Percentiles rank a stretch among this genome's conserved stretches.
These are phyloP conservation scores for Apiospora phragmitis DNA, from an alignment of 2,329 filamentous ascomycete genomes.

Conservation along the genomic window DNA sequence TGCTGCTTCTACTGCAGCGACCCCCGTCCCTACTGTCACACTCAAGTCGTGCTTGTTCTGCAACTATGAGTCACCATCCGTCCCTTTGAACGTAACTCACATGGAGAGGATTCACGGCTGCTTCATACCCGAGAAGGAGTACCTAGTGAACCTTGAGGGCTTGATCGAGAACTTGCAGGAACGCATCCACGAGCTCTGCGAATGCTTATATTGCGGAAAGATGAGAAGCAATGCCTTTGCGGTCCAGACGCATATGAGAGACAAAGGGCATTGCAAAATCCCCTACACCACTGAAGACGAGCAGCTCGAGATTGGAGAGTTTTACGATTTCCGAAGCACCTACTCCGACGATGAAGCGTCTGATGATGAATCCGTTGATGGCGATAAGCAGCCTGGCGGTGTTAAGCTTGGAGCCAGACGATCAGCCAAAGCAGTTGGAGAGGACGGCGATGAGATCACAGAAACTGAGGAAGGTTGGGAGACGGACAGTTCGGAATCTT, in stretches of 20 bases:
- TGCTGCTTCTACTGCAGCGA: slow-evolving; percentile 42
- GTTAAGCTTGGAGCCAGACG: slow-evolving; percentile 70
- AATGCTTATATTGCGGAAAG: slow-evolving; percentile 89
- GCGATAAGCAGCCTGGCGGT: slow-evolving; percentile 55
- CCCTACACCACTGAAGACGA: slow-evolving; percentile 86
- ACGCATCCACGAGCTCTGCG: slow-evolving; percentile 76
- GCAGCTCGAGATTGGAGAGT: slow-evolving; percentile 91
- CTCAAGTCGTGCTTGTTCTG: slow-evolving; percentile 80
- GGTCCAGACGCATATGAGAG: slow-evolving; percentile 94
- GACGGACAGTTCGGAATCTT: slow-evolving; percentile 88
- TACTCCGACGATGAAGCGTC: slow-evolving; percentile 81
- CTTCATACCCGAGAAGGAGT: slow-evolving; percentile 84
- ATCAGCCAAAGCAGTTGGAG: slow-evolving; percentile 49
- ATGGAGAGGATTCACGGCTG: slow-evolving; percentile 95
- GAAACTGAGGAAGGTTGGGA: slow-evolving; percentile 83
- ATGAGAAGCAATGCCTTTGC: slow-evolving; percentile 75
- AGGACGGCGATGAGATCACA: slow-evolving; percentile 56
- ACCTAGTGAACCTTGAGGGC: slow-evolving; percentile 79
- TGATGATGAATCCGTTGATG: slow-evolving; percentile 51
- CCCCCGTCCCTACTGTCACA: slow-evolving; percentile 42
- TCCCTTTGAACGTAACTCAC: slow-evolving; percentile 77
- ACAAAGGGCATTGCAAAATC: slow-evolving; percentile 96
- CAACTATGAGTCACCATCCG: slow-evolving; percentile 76
- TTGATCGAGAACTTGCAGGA: slow-evolving; percentile 75
- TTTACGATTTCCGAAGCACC: slow-evolving; percentile 94